Evolutionary conservation across 2,329 filamentous ascomycete species (phyloP).

Genomic region (Setomelanomma holmii): DNA sequence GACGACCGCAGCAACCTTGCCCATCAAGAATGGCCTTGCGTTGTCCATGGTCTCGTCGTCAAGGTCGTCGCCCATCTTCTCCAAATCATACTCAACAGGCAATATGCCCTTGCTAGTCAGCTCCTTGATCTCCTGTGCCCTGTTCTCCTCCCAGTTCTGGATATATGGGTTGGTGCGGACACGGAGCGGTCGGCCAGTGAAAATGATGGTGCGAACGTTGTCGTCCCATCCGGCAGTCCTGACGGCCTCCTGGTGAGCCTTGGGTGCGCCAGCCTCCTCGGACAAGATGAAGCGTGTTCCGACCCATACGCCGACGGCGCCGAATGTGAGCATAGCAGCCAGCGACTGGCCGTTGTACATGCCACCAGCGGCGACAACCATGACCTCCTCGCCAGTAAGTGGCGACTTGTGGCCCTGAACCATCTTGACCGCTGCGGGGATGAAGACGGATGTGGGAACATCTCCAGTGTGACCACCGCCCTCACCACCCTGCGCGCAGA

Average conservation of each 20-base stretch:
- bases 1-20: constrained; percentile 91
- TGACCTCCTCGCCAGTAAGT: constrained; percentile 84
- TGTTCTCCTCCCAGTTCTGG: constrained; percentile 93
- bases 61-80: constrained; percentile 71
- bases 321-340: constrained; percentile 90
- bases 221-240: constrained; percentile 91
- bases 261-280: constrained; percentile 92
- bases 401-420: constrained; percentile 83
- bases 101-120: constrained; percentile 88
- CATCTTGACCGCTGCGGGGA: constrained; percentile 87
- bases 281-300: constrained; percentile 94
- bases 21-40: constrained; percentile 92
- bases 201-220: constrained; percentile 96
- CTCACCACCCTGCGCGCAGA: constrained; percentile 98
- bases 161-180: constrained; percentile 96
- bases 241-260: constrained; percentile 94
- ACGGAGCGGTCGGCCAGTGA: constrained; percentile 93
- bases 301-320: constrained; percentile 92
- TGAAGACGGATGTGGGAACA: constrained; percentile 88
- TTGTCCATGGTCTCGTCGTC: constrained; percentile 91
- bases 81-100: constrained; percentile 92
- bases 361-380: constrained; percentile 92
- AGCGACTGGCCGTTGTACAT: constrained; percentile 92
- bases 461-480: constrained; percentile 96
- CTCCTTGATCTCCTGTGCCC: constrained; percentile 87